A percentile compares a stretch with the other conserved stretches of the same genome.
These are phyloP conservation scores for Coccomyxa sp. DNA, from an alignment of 139 green algal species.

Conservation along the genomic window DNA sequence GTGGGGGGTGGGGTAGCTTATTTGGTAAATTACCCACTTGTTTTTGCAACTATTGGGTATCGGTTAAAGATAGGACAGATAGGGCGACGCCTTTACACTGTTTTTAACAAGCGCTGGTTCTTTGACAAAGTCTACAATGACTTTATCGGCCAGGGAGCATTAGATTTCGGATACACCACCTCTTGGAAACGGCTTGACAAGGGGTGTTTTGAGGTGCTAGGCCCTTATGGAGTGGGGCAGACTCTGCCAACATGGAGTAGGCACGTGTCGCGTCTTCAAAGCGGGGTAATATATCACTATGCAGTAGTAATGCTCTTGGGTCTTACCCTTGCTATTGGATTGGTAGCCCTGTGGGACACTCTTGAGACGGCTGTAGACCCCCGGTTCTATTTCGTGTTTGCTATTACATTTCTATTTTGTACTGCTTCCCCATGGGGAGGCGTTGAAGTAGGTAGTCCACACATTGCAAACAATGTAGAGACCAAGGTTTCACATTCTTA, in stretches of 20 bases:
- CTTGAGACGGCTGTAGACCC: constrained; percentile 45
- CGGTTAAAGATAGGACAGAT: constrained; percentile 22
- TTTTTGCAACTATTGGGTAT: constrained; percentile 13
- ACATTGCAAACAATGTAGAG: too few species aligned
- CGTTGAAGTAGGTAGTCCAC: too few species aligned
- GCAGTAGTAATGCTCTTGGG: constrained; percentile 54
- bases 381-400: constrained; percentile 47
- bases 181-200: constrained; percentile 50
- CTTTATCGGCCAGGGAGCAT: constrained; percentile 36
- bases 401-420: constrained; percentile 43
- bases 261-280: constrained; percentile 41
- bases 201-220: constrained; percentile 46
- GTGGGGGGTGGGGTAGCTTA: constrained; percentile 35
- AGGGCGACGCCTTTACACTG: constrained; percentile 26
- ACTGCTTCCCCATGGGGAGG: too few species aligned
- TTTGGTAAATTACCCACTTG: constrained; percentile 23
- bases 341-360: constrained; percentile 37
- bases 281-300: constrained; percentile 57
- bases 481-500: too few species aligned
- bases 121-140: constrained; percentile 56
- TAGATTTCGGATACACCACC: constrained; percentile 43
- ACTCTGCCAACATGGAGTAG: constrained; percentile 25
- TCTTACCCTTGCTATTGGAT: constrained; percentile 34
- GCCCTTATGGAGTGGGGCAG: constrained; percentile 36
- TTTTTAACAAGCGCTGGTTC: constrained; percentile 51